These are phyloP conservation scores for Phytopythium helicoides DNA, from an alignment of 352 stramenopile species.

Conservation along the genomic window DNA sequence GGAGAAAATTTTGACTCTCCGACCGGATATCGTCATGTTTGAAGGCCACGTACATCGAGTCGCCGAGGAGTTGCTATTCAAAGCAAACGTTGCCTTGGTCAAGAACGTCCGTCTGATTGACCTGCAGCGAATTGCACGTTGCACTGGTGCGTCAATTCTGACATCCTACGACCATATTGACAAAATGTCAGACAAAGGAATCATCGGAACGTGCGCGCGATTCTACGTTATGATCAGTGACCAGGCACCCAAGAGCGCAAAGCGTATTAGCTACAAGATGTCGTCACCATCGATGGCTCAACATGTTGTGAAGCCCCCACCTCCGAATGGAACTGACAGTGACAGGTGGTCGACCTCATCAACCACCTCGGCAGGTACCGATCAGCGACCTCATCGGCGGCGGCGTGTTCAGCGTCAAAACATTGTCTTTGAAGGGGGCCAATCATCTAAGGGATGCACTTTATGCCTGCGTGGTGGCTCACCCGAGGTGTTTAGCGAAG, in stretches of 20 bases:
- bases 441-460: slow-evolving; percentile 71
- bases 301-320: background rate
- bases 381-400: slow-evolving; percentile 16
- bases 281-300: slow-evolving; percentile 7
- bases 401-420: slow-evolving; percentile 78
- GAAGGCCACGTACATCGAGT: slow-evolving; percentile 82
- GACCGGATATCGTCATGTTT: slow-evolving; percentile 85
- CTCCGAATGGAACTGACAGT: background rate
- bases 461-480: slow-evolving; percentile 77
- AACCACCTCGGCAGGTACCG: background rate
- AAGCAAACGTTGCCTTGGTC: slow-evolving; percentile 74
- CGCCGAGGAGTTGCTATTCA: slow-evolving; percentile 77
- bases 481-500: slow-evolving; percentile 60
- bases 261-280: slow-evolving; percentile 41
- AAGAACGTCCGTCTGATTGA: slow-evolving; percentile 84
- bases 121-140: slow-evolving; percentile 75
- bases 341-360: background rate
- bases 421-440: slow-evolving; percentile 83
- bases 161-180: slow-evolving; percentile 87
- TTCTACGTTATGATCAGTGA: slow-evolving; percentile 86
- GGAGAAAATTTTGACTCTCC: slow-evolving; percentile 84
- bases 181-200: slow-evolving; percentile 75
- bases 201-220: slow-evolving; percentile 78
- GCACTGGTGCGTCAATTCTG: slow-evolving; percentile 70
- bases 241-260: slow-evolving; percentile 69